These are phyloP conservation scores for Gaultheria prostrata DNA, from an alignment of 148 eudicot species.

Conservation along the genomic window DNA sequence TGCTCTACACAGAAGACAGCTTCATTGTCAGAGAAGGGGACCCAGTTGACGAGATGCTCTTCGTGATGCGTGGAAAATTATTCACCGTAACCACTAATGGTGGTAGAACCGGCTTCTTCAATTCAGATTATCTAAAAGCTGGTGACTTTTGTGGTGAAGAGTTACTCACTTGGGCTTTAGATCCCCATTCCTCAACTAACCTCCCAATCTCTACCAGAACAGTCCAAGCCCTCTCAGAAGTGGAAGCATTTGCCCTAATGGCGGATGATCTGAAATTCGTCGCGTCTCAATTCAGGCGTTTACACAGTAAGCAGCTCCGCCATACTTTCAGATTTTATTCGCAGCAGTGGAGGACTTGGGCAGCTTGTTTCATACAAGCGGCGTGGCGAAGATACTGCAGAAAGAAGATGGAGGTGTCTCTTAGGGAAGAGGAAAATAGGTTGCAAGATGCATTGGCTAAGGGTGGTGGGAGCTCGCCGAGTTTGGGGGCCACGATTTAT, in stretches of 20 bases:
- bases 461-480: slow-evolving; percentile 54
- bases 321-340: slow-evolving; percentile 37
- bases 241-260: slow-evolving; percentile 38
- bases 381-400: slow-evolving; percentile 34
- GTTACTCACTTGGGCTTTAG: slow-evolving; percentile 45
- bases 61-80: slow-evolving; percentile 77
- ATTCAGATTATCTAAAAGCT: slow-evolving; percentile 55
- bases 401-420: slow-evolving; percentile 39
- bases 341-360: slow-evolving; percentile 47
- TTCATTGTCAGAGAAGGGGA: slow-evolving; percentile 80
- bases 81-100: slow-evolving; percentile 80
- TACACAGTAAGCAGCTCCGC: slow-evolving; percentile 37
- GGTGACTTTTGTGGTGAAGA: slow-evolving; percentile 47
- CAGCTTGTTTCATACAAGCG: slow-evolving; percentile 42
- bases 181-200: slow-evolving; percentile 33
- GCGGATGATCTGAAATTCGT: slow-evolving; percentile 37
- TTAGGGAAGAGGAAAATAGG: slow-evolving; percentile 63
- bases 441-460: slow-evolving; percentile 66
- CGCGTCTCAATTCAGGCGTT: slow-evolving; percentile 32
- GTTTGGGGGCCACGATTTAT: slow-evolving; percentile 75
- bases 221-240: slow-evolving; percentile 33
- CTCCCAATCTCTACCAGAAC: slow-evolving; percentile 40
- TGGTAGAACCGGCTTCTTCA: slow-evolving; percentile 85
- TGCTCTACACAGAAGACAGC: slow-evolving; percentile 74
- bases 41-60: slow-evolving; percentile 88